Evolutionary conservation across 139 green algal genomes (phyloP).

Genomic region (Desmodesmus armatus): DNA sequence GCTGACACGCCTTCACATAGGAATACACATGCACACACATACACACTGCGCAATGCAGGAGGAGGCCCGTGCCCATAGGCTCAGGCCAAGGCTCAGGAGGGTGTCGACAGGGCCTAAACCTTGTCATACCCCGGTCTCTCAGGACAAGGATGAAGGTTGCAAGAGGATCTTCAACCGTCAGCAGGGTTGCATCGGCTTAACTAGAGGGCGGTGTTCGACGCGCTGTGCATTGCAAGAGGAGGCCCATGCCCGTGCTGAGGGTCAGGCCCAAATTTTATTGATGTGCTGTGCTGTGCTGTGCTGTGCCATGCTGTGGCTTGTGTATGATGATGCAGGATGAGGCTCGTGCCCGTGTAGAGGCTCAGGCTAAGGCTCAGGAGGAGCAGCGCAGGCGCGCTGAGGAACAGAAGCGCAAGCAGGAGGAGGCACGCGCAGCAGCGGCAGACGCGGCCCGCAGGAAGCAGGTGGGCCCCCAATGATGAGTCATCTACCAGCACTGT

Average conservation of each 20-base stretch:
- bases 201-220: too few relatives aligned
- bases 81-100: conserved; percentile 14
- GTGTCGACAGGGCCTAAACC: too few relatives aligned
- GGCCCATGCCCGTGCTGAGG: conserved; percentile 28
- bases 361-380: conserved; percentile 11
- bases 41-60: too few relatives aligned
- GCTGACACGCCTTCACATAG: too few relatives aligned
- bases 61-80: conserved; percentile 25
- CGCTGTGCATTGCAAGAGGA: conserved; percentile 19
- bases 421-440: conserved; percentile 39
- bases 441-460: conserved; percentile 32
- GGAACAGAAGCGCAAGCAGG: conserved; percentile 16
- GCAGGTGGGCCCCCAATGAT: not conserved
- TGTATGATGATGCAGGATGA: conserved; percentile 35
- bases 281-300: not conserved
- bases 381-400: not conserved
- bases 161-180: too few relatives aligned
- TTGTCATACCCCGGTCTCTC: too few relatives aligned
- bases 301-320: too few relatives aligned
- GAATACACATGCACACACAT: too few relatives aligned
- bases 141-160: too few relatives aligned
- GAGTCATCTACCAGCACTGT: not conserved
- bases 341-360: conserved; percentile 18
- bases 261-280: not conserved
- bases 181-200: too few relatives aligned